These are phyloP conservation scores for Paraglomus brasilianum DNA, from an alignment of 192 early-diverging fungal species.

Conservation along the genomic window DNA sequence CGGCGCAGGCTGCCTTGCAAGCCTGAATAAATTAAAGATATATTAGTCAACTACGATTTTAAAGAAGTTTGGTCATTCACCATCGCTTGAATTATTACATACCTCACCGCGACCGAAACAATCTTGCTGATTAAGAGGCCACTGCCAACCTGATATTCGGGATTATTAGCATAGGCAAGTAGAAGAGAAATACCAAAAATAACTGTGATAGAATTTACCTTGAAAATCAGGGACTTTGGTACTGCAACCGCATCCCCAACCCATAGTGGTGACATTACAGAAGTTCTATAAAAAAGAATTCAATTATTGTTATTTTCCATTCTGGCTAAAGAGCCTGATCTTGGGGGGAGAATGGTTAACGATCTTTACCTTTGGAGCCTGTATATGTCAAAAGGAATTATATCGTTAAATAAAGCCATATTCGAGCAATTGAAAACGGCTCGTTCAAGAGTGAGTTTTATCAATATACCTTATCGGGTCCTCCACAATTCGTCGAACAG, in stretches of 20 bases:
- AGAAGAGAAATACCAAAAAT: background rate
- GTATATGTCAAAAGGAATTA: too few species aligned
- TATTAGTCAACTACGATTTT: background rate
- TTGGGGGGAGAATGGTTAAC: background rate
- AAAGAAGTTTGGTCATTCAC: background rate
- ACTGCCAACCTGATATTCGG: background rate
- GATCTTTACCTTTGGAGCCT: conserved; percentile 18
- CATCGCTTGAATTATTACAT: background rate
- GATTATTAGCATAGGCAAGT: background rate
- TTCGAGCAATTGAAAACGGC: background rate
- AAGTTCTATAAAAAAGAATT: conserved; percentile 39
- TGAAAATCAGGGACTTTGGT: conserved; percentile 42
- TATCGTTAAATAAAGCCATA: background rate
- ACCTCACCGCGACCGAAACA: conserved; percentile 14
- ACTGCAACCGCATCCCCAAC: conserved; percentile 54
- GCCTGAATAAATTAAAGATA: background rate
- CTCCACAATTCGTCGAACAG: conserved; percentile 14
- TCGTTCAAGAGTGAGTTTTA: background rate
- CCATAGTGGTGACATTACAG: conserved; percentile 53
- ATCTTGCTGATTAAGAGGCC: conserved; percentile 16
- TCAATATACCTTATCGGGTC: background rate
- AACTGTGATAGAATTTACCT: background rate
- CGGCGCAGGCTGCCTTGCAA: background rate
- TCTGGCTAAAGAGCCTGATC: background rate
- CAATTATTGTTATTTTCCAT: background rate